Percentiles rank a stretch among this genome's conserved stretches.
These are phyloP conservation scores for Mangifera indica DNA, from an alignment of 345 rosid genomes.

Conservation along the genomic window DNA sequence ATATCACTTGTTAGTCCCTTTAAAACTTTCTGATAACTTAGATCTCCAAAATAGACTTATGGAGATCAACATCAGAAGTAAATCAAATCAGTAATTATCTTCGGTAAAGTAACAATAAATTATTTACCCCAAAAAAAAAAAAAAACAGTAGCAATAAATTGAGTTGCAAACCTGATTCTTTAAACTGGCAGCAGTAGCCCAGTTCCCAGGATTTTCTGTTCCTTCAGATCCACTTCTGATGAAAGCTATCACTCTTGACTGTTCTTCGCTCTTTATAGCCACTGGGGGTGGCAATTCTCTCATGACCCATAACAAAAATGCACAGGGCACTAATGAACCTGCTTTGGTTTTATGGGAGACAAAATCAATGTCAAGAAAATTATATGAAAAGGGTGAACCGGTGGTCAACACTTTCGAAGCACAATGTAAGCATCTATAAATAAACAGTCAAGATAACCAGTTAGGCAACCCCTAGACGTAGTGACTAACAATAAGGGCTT, in stretches of 20 bases:
- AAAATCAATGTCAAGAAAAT: background rate
- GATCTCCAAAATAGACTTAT: background rate
- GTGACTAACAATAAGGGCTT: background rate
- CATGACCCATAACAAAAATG: conserved; percentile 30
- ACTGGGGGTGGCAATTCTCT: conserved; percentile 36
- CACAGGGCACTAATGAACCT: conserved; percentile 31
- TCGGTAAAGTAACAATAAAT: background rate
- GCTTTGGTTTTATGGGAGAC: background rate
- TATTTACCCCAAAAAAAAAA: too few relatives aligned
- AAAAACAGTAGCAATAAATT: background rate
- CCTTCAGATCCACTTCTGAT: conserved; percentile 11
- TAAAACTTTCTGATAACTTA: background rate
- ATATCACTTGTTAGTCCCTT: background rate
- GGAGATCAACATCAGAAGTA: background rate
- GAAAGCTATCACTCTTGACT: conserved; percentile 22
- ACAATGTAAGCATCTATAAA: too few relatives aligned
- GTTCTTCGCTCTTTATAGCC: conserved; percentile 12
- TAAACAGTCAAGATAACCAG: too few relatives aligned
- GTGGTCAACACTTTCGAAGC: too few relatives aligned
- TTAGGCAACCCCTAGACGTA: too few relatives aligned
- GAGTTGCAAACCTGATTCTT: conserved; percentile 24
- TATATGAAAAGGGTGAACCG: background rate
- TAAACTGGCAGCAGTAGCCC: conserved; percentile 24
- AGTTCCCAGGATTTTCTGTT: conserved; percentile 1
- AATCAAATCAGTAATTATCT: background rate